A percentile compares a stretch with the other conserved stretches of the same genome.
Evolutionary conservation across 2,329 filamentous ascomycete species (phyloP).

Genomic region (Botrytis elliptica): DNA sequence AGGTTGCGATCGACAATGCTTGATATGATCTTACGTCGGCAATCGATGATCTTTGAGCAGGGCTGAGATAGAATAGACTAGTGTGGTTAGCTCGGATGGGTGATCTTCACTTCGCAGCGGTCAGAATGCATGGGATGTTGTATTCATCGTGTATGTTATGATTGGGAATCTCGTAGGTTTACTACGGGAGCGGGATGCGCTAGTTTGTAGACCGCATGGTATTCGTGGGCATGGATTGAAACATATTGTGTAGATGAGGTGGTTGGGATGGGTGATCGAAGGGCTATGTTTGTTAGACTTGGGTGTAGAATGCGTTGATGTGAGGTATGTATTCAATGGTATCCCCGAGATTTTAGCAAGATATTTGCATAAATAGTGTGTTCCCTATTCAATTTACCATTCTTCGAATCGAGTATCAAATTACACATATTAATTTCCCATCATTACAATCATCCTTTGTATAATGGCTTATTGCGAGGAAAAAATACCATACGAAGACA

Average conservation of each 20-base stretch:
- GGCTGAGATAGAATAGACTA: background rate
- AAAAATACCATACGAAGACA: background rate
- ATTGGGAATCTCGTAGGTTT: background rate
- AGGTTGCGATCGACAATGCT: background rate
- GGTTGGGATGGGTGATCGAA: background rate
- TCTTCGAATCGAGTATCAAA: background rate
- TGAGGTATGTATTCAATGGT: background rate
- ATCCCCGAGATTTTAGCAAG: background rate
- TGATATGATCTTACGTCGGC: background rate
- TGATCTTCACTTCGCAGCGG: background rate
- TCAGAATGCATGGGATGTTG: background rate
- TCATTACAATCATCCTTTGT: background rate
- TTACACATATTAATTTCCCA: background rate
- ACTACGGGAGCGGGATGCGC: background rate
- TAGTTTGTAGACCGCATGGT: background rate
- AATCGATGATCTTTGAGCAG: background rate
- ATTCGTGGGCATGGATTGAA: background rate
- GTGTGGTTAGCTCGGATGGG: too few species aligned
- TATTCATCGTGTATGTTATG: background rate
- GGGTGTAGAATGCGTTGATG: background rate
- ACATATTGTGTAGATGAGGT: background rate
- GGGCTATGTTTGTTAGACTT: background rate
- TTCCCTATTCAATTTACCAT: background rate
- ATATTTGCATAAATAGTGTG: fast-evolving
- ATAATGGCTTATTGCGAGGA: background rate